These are phyloP conservation scores for Lecanoromycetidae sp. DNA, from an alignment of 2,329 filamentous ascomycete genomes.

Conservation along the genomic window DNA sequence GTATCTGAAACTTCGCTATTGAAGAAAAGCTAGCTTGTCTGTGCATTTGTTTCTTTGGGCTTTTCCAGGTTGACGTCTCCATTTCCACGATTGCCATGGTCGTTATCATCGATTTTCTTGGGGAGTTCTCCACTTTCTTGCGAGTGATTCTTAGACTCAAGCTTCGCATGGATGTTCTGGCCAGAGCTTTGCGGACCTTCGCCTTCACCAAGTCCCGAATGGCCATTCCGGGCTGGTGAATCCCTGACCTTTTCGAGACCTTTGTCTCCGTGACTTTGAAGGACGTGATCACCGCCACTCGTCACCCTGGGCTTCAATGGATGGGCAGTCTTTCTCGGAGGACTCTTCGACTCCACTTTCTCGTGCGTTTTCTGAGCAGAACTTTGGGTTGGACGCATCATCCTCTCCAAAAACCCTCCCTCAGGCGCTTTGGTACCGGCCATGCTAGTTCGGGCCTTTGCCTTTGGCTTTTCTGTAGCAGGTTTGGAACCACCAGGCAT, in stretches of 20 bases:
- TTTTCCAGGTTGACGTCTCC: too few species aligned
- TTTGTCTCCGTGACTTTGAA: conserved; percentile 3
- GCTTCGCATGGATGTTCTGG: too few species aligned
- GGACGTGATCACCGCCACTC: conserved; percentile 10
- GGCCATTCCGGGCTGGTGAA: too few species aligned
- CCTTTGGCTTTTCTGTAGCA: conserved; percentile 23
- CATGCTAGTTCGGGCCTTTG: conserved; percentile 32
- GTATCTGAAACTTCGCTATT: background rate
- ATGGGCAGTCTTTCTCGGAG: conserved; percentile 24
- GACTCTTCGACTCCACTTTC: conserved; percentile 31
- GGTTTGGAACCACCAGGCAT: conserved; percentile 22
- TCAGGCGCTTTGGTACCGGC: conserved; percentile 29
- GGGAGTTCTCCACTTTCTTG: too few species aligned
- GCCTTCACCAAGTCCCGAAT: too few species aligned
- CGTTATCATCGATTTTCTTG: too few species aligned
- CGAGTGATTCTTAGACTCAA: too few species aligned
- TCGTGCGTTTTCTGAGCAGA: conserved; percentile 39
- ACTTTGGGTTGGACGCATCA: conserved; percentile 41
- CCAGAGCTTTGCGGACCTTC: too few species aligned
- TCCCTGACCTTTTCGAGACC: too few species aligned
- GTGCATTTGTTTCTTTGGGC: background rate
- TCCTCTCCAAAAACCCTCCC: conserved; percentile 37
- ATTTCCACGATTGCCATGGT: too few species aligned
- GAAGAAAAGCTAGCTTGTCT: background rate
- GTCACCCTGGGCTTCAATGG: conserved; percentile 11